Evolutionary conservation across 768 basidiomycete genomes (phyloP), one percentile per base, ranked within the genome.

Genomic region (Trametes gibbosa): DNA sequence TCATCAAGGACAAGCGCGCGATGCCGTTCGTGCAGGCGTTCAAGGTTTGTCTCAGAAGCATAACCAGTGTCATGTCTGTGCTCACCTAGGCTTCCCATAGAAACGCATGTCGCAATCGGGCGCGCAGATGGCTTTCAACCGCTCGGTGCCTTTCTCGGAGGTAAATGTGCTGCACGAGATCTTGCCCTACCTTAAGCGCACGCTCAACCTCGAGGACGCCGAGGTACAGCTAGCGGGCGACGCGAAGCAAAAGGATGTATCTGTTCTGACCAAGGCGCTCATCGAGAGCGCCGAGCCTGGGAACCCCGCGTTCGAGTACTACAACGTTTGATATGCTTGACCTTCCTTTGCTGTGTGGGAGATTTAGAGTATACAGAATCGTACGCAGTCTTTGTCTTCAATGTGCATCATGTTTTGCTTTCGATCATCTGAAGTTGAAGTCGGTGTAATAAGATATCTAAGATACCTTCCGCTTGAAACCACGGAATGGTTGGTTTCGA

Each of bases 11-110:
- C 76, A 98, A 98, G 79, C 84, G 87, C 42, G 82, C 82, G 41
- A 98, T 98, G 96, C 95, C 95, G 6, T 98, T 96, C 75, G 84
- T 95, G 46, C 91, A 96, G 59, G 76, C 80, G 29, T 90, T 98
- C 86, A 95, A 97, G 87, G 96, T 95, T 52, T 37, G 79, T 64
- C 8, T 24, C 41, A 1, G 10, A 32, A 32, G 4, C 10, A 32
- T 32, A 13, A 19, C 8, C 1, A 27, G 43, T 12, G 6, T 40
- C 47, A 21, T 50, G 9, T 16, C 16, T 17, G 37, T 19, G 48
- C 56, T 65, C 27, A 61, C 45, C 24, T 16, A n/a, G n/a, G 24
- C 25, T 7, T 24, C 52, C 16, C 50, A 34, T 68, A 94, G 90
- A 92, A 88, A 85, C 89, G 89, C 35, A 90, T 94, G 75, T 70